phyloP scores from a whole-genome alignment of 345 rosid species.

The Euphorbia pulcherrima region DNA sequence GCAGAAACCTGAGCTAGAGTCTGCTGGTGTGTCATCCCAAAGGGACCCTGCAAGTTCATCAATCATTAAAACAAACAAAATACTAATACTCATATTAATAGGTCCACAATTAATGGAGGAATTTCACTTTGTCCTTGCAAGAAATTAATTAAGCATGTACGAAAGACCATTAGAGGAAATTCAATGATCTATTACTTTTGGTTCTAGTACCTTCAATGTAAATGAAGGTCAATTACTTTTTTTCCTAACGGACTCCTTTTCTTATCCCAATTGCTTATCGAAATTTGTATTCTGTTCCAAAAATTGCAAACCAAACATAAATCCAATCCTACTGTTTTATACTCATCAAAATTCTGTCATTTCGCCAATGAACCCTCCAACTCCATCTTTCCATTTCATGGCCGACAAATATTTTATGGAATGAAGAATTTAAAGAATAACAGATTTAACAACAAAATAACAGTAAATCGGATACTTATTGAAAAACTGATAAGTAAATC shows the following conservation, averaged over 20 bases:
- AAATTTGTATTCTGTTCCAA: too few relatives aligned
- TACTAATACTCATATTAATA: background rate
- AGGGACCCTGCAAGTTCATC: slow-evolving; percentile 47
- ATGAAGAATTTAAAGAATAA: background rate
- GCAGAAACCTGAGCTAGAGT: slow-evolving; percentile 75
- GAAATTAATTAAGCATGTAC: background rate
- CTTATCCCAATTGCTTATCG: too few relatives aligned
- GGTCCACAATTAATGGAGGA: background rate
- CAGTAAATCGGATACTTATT: too few relatives aligned
- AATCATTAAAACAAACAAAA: background rate
- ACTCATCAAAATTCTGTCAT: background rate
- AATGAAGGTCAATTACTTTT: background rate
- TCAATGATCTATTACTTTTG: background rate
- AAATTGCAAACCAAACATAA: background rate
- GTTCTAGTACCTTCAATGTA: background rate
- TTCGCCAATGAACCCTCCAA: background rate
- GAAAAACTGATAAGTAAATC: background rate
- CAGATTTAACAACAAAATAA: background rate
- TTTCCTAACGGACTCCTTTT: too few relatives aligned
- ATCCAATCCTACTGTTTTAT: too few relatives aligned
- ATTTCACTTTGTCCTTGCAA: background rate
- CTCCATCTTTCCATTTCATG: background rate
- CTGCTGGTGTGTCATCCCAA: slow-evolving; percentile 82
- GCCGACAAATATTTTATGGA: background rate
- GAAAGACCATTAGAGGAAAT: background rate